A percentile compares a stretch with the other conserved stretches of the same genome.
These are phyloP conservation scores for Carnegiea gigantea DNA, from an alignment of 179 eudicot genomes.

Conservation along the genomic window DNA sequence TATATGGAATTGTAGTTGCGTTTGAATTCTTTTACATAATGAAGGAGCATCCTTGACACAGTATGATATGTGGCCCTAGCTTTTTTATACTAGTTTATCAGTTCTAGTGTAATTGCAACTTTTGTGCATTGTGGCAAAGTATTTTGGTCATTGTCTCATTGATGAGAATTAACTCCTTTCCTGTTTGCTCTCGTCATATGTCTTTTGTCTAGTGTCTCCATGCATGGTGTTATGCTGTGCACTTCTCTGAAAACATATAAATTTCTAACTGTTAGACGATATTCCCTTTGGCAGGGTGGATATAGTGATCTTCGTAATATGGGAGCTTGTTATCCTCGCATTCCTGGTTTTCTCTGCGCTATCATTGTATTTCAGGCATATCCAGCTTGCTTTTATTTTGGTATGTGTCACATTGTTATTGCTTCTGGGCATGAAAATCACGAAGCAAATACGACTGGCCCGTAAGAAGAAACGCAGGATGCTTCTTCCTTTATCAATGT, in stretches of 20 bases:
- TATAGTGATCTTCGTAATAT: conserved; percentile 78
- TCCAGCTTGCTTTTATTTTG: conserved; percentile 72
- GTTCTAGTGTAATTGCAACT: background rate
- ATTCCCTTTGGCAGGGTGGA: conserved; percentile 71
- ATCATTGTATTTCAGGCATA: conserved; percentile 81
- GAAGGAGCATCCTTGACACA: background rate
- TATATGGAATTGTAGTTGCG: background rate
- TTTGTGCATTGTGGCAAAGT: background rate
- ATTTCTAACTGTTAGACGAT: conserved; percentile 22
- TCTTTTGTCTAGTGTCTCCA: background rate
- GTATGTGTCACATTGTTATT: conserved; percentile 63
- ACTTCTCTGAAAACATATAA: background rate
- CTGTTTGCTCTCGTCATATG: background rate
- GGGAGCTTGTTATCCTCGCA: conserved; percentile 90
- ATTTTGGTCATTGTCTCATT: background rate
- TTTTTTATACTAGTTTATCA: background rate
- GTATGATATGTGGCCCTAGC: background rate
- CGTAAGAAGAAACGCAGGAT: conserved; percentile 95
- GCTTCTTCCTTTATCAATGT: conserved; percentile 99
- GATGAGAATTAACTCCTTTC: background rate
- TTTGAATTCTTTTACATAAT: background rate
- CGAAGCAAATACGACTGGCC: conserved; percentile 86
- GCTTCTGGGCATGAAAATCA: conserved; percentile 79
- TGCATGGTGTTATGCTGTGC: background rate
- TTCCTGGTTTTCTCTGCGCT: conserved; percentile 85